Percentiles rank a stretch among this genome's conserved stretches.
phyloP scores from a whole-genome alignment of 306 rosid genomes.

The Cucumis hystrix region DNA sequence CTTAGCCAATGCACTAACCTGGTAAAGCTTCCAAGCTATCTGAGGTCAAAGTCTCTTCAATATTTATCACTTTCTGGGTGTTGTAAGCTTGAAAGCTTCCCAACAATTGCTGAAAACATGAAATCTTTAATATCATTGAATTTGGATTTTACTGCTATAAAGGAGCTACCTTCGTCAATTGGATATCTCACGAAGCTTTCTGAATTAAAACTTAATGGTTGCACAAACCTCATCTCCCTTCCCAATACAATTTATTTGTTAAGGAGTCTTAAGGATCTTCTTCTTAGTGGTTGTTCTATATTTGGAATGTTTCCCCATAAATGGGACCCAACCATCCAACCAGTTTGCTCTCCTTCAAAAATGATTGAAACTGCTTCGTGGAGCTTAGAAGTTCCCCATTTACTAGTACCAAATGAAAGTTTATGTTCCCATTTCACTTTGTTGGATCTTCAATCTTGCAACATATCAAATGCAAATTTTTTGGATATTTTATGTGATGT shows the following conservation, averaged over 20 bases:
- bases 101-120: neutral
- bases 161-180: neutral
- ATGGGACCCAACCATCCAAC: neutral
- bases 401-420: too few relatives aligned
- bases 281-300: neutral
- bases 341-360: neutral
- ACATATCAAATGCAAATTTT: neutral
- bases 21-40: neutral
- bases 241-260: neutral
- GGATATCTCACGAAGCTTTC: neutral
- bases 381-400: neutral
- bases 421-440: neutral
- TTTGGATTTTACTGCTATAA: neutral
- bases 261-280: neutral
- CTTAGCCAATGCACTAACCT: neutral
- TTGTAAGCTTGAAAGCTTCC: neutral
- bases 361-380: neutral
- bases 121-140: fast-evolving
- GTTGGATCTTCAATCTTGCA: neutral
- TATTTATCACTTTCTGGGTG: neutral
- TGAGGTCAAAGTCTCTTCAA: neutral
- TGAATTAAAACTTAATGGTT: neutral
- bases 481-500: neutral
- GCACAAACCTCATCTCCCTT: neutral
- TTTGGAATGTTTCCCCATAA: neutral